phyloP scores from a whole-genome alignment of 139 green algal genomes.

The Chlorella vulgaris region DNA sequence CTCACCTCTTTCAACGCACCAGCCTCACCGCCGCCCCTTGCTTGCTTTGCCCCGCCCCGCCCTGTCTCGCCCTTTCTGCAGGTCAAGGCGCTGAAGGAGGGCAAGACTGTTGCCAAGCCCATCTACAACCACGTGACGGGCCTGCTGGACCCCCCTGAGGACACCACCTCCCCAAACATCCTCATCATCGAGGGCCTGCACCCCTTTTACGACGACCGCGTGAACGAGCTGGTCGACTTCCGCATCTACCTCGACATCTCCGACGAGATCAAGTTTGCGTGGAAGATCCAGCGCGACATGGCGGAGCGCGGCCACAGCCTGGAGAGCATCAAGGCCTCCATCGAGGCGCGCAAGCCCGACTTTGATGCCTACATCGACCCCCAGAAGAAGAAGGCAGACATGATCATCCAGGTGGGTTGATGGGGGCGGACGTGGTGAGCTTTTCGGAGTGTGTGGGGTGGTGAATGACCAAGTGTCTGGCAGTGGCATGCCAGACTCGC shows the following conservation, averaged over 20 bases:
- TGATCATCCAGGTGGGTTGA: slow-evolving; percentile 90
- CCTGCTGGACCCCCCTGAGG: slow-evolving; percentile 94
- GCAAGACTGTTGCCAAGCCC: slow-evolving; percentile 97
- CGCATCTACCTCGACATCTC: slow-evolving; percentile 99
- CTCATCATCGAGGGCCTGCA: slow-evolving; percentile 99
- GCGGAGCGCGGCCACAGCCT: slow-evolving; percentile 97
- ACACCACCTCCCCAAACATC: slow-evolving; percentile 89
- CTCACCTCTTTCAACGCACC: not conserved
- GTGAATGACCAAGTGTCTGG: not conserved
- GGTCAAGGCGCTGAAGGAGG: slow-evolving; percentile 97
- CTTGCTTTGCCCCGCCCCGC: not conserved
- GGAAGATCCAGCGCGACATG: slow-evolving; percentile 99
- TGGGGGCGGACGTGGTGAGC: too few species aligned
- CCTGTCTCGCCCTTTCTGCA: too few species aligned
- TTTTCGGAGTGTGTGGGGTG: not conserved
- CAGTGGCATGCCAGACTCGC: not conserved
- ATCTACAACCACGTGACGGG: slow-evolving; percentile 99
- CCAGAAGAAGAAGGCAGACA: slow-evolving; percentile 98
- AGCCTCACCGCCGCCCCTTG: not conserved
- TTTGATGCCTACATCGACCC: slow-evolving; percentile 99
- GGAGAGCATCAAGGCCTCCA: slow-evolving; percentile 98
- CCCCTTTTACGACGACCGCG: slow-evolving; percentile 97
- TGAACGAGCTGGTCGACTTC: slow-evolving; percentile 97
- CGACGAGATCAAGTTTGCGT: slow-evolving; percentile 99
- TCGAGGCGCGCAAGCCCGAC: slow-evolving; percentile 98